A percentile compares a stretch with the other conserved stretches of the same genome.
Conservation (phyloP, 139 green algal genomes). For the Chlorella sp. region DNA sequence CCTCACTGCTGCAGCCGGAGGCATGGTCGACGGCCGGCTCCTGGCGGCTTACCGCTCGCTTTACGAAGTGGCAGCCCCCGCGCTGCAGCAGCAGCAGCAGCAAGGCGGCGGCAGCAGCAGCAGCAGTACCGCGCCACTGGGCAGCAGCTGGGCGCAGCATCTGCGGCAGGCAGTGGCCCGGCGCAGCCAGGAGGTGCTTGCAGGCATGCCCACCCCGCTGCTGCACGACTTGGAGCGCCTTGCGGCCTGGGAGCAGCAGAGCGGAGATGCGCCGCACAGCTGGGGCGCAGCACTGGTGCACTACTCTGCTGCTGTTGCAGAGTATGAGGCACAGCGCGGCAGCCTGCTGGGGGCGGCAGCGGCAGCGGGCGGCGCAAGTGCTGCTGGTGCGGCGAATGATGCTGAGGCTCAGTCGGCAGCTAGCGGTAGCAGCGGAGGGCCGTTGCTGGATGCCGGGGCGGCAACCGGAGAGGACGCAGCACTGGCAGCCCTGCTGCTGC, state of each 20-base stretch:
- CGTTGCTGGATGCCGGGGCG: slow-evolving; percentile 9
- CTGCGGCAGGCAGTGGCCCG: not conserved
- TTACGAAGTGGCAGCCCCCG: not conserved
- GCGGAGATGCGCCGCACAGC: not conserved
- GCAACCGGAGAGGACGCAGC: not conserved
- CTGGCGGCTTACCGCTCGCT: slow-evolving; percentile 14
- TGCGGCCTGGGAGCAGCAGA: slow-evolving; percentile 1
- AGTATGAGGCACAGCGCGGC: slow-evolving; percentile 3
- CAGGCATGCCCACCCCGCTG: slow-evolving; percentile 16
- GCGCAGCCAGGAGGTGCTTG: slow-evolving; percentile 17
- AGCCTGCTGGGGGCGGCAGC: not conserved
- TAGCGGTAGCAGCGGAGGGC: not conserved
- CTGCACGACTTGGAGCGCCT: slow-evolving; percentile 15
- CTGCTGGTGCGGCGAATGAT: not conserved
- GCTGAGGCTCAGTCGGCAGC: not conserved
- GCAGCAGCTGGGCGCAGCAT: slow-evolving; percentile 12
- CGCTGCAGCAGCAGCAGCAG: slow-evolving; percentile 27
- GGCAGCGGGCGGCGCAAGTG: not conserved
- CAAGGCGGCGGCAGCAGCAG: slow-evolving; percentile 2
- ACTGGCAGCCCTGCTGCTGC: not conserved
- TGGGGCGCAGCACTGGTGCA: not conserved
- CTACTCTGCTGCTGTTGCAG: not conserved
- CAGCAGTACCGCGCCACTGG: not conserved
- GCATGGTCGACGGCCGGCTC: slow-evolving; percentile 23
- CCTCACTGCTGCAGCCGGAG: not conserved